Conservation (phyloP, 1,139 yeast genomes). For the Scheffersomyces quercinus region DNA sequence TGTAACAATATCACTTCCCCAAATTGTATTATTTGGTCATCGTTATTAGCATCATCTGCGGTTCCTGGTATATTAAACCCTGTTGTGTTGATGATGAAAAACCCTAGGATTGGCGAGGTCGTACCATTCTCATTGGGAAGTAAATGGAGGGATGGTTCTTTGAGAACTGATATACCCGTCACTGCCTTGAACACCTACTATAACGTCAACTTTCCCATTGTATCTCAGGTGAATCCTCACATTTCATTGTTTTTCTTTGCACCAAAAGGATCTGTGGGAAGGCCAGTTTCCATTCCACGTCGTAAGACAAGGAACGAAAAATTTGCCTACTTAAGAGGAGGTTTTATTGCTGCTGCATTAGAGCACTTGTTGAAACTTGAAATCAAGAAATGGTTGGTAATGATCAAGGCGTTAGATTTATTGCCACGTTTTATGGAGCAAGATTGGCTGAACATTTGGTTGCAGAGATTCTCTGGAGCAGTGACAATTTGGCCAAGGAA, state of each 20-base stretch:
- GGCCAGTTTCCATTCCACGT: constrained; percentile 64
- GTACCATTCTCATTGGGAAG: constrained; percentile 73
- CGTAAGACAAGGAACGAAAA: constrained; percentile 42
- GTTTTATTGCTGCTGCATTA: constrained; percentile 70
- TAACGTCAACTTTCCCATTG: constrained; percentile 74
- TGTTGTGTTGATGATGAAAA: constrained; percentile 76
- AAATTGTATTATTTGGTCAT: constrained; percentile 79
- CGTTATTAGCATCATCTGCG: constrained; percentile 75
- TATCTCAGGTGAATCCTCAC: constrained; percentile 84
- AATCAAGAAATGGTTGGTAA: constrained; percentile 71
- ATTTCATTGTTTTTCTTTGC: constrained; percentile 75
- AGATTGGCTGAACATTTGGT: constrained; percentile 79
- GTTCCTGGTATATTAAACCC: constrained; percentile 87
- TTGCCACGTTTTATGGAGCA: constrained; percentile 70
- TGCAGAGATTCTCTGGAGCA: constrained; percentile 73
- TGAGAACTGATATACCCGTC: constrained; percentile 71
- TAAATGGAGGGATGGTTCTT: constrained; percentile 74
- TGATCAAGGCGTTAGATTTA: constrained; percentile 64
- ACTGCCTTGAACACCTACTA: constrained; percentile 72
- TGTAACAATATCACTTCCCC: constrained; percentile 80
- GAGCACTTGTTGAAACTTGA: constrained; percentile 74
- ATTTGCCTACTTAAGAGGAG: constrained; percentile 63
- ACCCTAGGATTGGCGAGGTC: constrained; percentile 41
- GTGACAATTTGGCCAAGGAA: constrained; percentile 78
- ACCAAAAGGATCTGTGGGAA: constrained; percentile 79